These are phyloP conservation scores for Puccinia triticina DNA, from an alignment of 1,284 basidiomycete genomes.

Conservation along the genomic window DNA sequence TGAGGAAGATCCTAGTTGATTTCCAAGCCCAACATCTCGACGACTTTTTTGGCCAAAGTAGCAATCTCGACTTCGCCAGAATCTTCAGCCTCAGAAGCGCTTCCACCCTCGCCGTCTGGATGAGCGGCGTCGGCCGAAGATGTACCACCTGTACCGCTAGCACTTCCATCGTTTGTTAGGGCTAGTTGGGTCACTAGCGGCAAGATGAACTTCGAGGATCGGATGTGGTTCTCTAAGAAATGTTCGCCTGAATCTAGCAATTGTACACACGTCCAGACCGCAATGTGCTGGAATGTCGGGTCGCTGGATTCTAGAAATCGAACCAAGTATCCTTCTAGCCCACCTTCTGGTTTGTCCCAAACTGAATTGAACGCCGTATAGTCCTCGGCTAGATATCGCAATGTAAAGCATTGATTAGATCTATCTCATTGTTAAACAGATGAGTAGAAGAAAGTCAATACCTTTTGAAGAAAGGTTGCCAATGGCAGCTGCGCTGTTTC, in stretches of 20 bases:
- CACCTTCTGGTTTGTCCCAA: constrained; percentile 96
- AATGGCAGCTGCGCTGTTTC: constrained; percentile 95
- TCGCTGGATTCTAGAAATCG: constrained; percentile 92
- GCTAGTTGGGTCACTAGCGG: constrained; percentile 82
- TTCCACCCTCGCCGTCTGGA: constrained; percentile 71
- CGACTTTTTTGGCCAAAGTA: constrained; percentile 76
- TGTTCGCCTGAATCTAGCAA: constrained; percentile 66
- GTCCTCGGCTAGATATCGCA: constrained; percentile 73
- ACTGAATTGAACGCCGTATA: constrained; percentile 97
- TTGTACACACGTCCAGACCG: constrained; percentile 71
- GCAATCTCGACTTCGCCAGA: constrained; percentile 85
- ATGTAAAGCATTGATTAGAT: background rate
- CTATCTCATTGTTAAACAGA: background rate
- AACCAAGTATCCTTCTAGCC: constrained; percentile 91
- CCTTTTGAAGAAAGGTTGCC: constrained; percentile 97
- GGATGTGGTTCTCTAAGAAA: constrained; percentile 85
- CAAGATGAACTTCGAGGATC: constrained; percentile 75
- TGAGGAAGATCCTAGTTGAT: constrained; percentile 63
- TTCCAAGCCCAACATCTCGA: constrained; percentile 58
- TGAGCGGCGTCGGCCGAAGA: constrained; percentile 76
- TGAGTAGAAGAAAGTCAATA: constrained; percentile 56
- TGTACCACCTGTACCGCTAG: constrained; percentile 70
- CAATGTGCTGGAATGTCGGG: constrained; percentile 99
- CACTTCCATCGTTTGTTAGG: constrained; percentile 71
- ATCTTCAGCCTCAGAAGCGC: constrained; percentile 58